phyloP scores from a whole-genome alignment of 768 basidiomycete genomes.

The Russula compacta region DNA sequence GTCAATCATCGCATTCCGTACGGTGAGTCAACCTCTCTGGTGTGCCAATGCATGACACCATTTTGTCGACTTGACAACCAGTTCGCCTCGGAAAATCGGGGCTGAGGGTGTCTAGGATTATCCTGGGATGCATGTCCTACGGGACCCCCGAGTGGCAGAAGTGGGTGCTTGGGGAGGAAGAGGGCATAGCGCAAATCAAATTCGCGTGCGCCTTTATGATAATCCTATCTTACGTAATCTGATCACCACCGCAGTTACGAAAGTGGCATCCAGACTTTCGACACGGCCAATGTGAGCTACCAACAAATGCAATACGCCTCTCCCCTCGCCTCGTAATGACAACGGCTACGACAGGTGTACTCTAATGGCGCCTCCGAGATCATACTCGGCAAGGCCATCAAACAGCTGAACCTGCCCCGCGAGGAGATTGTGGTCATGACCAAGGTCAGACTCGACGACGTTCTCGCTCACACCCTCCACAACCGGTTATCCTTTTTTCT shows the following conservation, averaged over 20 bases:
- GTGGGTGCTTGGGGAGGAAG: constrained; percentile 33
- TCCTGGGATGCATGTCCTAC: constrained; percentile 31
- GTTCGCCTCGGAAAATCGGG: constrained; percentile 27
- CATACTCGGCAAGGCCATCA: constrained; percentile 41
- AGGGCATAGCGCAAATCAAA: constrained; percentile 34
- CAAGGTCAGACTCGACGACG: constrained; percentile 26
- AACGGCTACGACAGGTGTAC: constrained; percentile 24
- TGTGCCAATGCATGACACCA: not conserved
- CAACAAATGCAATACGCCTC: not conserved
- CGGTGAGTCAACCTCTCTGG: not conserved
- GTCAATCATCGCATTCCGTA: constrained; percentile 7
- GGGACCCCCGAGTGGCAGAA: constrained; percentile 26
- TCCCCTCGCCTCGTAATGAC: too few relatives aligned
- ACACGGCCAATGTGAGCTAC: constrained; percentile 28
- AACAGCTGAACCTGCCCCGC: constrained; percentile 35
- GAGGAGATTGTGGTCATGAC: constrained; percentile 44
- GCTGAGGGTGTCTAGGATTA: constrained; percentile 26
- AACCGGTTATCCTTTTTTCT: not conserved
- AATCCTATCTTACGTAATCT: too few relatives aligned
- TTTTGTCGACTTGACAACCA: not conserved
- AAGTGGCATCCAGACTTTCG: constrained; percentile 34
- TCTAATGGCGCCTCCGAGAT: constrained; percentile 35
- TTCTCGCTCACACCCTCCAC: not conserved
- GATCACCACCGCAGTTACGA: constrained; percentile 27
- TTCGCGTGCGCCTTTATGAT: constrained; percentile 29